Conservation (phyloP, 139 green algal genomes). For the Volvox africanus region DNA sequence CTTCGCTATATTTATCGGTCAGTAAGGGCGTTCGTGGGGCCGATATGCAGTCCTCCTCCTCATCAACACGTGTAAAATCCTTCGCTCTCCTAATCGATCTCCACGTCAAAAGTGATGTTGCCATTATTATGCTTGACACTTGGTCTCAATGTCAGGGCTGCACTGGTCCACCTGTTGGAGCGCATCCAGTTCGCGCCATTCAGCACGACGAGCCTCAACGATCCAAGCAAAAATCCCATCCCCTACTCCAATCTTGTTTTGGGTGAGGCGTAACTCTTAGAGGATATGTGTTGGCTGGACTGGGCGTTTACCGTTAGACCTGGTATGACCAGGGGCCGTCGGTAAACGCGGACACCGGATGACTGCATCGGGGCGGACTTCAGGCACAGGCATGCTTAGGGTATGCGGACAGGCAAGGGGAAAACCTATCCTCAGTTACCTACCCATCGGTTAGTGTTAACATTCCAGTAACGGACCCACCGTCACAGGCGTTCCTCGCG, state of each 20-base stretch:
- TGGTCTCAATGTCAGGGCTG: neutral
- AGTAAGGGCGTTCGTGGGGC: neutral
- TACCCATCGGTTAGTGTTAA: too few species aligned
- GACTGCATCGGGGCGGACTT: too few species aligned
- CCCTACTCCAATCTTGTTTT: conserved; percentile 8
- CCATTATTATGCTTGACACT: neutral
- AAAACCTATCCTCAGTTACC: too few species aligned
- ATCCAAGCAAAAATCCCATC: neutral
- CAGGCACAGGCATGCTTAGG: too few species aligned
- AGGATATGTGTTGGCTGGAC: too few species aligned
- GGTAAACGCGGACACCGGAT: too few species aligned
- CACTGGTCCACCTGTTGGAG: neutral
- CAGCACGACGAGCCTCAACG: neutral
- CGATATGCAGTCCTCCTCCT: neutral
- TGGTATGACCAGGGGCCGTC: too few species aligned
- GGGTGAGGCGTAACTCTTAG: neutral
- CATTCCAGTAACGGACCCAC: too few species aligned
- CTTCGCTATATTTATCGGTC: neutral
- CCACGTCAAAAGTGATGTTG: neutral
- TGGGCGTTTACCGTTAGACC: too few species aligned
- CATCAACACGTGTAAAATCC: neutral
- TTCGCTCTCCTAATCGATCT: neutral
- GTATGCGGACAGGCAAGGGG: too few species aligned
- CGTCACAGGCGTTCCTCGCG: conserved; percentile 80
- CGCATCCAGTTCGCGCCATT: neutral